phyloP scores from a whole-genome alignment of 306 rosid species.

The Senna siamea region DNA sequence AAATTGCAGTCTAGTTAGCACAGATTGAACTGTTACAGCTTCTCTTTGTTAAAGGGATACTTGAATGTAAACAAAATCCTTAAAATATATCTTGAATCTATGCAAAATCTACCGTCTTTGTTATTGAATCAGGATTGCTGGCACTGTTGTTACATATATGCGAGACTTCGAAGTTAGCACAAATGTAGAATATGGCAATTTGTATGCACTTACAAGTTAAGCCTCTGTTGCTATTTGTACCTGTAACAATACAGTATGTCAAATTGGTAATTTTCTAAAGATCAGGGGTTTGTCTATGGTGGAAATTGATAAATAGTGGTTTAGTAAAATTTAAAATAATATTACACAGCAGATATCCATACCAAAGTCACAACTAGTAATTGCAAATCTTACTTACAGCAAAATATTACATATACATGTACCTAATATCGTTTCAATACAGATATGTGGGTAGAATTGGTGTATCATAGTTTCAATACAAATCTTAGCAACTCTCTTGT shows the following conservation, averaged over 20 bases:
- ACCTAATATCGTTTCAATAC: no score
- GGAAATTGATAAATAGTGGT: no score
- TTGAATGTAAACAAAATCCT: not conserved
- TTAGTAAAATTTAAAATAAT: no score
- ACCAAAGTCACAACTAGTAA: not conserved
- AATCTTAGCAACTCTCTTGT: not conserved
- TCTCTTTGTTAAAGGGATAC: not conserved
- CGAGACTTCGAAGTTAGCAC: slow-evolving; percentile 9
- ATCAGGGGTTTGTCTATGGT: no score
- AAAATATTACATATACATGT: no score
- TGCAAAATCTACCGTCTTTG: not conserved
- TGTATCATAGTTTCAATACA: not conserved
- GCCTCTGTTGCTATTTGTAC: not conserved
- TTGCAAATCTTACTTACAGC: no score
- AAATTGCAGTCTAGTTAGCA: slow-evolving; percentile 1
- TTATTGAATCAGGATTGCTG: not conserved
- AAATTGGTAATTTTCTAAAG: no score
- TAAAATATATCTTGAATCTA: not conserved
- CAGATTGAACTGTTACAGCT: not conserved
- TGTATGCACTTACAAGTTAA: slow-evolving; percentile 17
- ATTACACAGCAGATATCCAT: no score
- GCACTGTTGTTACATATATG: slow-evolving; percentile 15
- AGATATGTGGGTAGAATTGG: not conserved
- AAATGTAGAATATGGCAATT: slow-evolving; percentile 21
- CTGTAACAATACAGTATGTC: not conserved